These are phyloP conservation scores for Coelastrella sp. DNA, from an alignment of 139 green algal genomes.

Conservation along the genomic window DNA sequence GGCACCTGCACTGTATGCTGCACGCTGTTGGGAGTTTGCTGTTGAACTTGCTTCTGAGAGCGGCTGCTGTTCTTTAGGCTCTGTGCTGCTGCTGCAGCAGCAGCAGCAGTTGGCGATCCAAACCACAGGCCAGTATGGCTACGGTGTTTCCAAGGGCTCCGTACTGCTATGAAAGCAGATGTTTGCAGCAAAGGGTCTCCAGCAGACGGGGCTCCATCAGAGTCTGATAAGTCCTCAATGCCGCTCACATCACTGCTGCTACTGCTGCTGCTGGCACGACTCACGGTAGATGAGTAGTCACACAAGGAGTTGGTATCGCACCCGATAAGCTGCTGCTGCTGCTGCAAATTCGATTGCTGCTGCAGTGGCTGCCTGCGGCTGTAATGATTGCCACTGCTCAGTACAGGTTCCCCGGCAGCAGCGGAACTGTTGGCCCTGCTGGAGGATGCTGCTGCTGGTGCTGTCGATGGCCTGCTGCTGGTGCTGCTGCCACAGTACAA, in stretches of 20 bases:
- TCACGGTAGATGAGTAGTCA: neutral
- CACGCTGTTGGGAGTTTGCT: too few species aligned
- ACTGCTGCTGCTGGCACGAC: neutral
- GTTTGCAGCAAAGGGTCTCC: neutral
- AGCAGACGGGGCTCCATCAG: neutral
- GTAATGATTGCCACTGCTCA: too few species aligned
- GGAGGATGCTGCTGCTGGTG: neutral
- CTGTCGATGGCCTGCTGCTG: neutral
- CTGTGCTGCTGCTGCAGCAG: too few species aligned
- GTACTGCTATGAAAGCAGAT: too few species aligned
- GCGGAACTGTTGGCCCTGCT: too few species aligned
- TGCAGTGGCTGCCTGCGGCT: neutral
- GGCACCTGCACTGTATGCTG: too few species aligned
- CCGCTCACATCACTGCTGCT: neutral
- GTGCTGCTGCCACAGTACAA: neutral
- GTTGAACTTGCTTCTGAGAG: too few species aligned
- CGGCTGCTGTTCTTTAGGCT: too few species aligned
- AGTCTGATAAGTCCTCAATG: neutral
- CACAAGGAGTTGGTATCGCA: neutral
- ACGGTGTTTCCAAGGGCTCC: too few species aligned
- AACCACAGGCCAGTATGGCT: too few species aligned
- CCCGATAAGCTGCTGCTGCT: neutral
- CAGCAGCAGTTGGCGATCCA: too few species aligned
- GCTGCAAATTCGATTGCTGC: neutral
- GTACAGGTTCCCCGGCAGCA: too few species aligned